Base-by-base conservation (phyloP, 2,329 filamentous ascomycete species). In the Monosporascus sp. region DNA sequence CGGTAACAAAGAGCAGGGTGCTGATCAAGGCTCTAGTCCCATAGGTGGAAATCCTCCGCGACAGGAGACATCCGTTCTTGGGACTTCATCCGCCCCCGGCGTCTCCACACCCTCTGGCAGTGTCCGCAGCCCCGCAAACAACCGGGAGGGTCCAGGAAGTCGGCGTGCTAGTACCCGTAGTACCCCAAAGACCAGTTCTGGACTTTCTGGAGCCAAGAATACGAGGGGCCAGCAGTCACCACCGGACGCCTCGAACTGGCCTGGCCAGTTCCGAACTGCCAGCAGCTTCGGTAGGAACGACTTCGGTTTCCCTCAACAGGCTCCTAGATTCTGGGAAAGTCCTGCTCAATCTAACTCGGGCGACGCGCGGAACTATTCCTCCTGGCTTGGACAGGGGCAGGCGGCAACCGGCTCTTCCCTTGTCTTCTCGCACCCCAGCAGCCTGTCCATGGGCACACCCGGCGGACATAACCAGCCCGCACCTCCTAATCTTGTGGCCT, bases 361-460 rank as follows among this genome's bases (percentile, higher is more conserved):
- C 45, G 14, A 37, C 51, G 17, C 52, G 47, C 58, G 64, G 46
- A 56, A 61, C 26, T 48, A 51, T 50, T 59, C 59, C n/a, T 53
- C 62, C 49, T 62, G 58, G 56, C 37, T 51, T 9, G 37, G 48
- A 48, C 53, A 60, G 37, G 55, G 55, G 26, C 49, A 48, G 48
- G 47, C 55, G 41, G 56, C 52, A 43, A 54, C 45, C 56, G 57
- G 55, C 52, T 72, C 73, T 1, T 62, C 64, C 5, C 56, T 64
- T 16, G 62, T 58, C 7, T 82, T 82, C 57, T 77, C 79, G 16
- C 70, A 80, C 52, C 67, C 71, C 1, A 82, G 78, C 62, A 81
- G 77, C 57, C 59, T 83, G 22, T 80, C 78, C 53, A 73, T 72
- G 41, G 75, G 78, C 36, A 79, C 77, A 5, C 77, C 77, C 19